phyloP scores from a whole-genome alignment of 1,284 basidiomycete species.

The Malassezia arunalokei region DNA sequence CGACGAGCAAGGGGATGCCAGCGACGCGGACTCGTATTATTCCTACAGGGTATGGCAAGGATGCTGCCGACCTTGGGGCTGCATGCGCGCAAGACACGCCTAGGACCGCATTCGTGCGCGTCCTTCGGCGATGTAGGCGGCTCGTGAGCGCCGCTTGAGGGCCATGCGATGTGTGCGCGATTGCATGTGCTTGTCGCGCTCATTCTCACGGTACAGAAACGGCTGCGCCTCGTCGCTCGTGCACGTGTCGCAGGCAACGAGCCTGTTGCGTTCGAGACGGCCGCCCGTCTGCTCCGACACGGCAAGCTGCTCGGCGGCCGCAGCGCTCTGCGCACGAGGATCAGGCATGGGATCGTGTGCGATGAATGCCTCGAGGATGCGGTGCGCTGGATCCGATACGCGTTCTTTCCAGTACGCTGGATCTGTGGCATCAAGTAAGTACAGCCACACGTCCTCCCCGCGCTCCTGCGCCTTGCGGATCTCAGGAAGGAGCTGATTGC shows the following conservation, averaged over 20 bases:
- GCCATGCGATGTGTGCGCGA: slow-evolving; percentile 16
- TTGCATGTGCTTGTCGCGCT: slow-evolving; percentile 53
- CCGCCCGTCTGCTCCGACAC: slow-evolving; percentile 12
- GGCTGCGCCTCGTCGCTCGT: slow-evolving; percentile 57
- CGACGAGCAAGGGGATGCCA: no score
- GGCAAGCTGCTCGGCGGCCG: slow-evolving; percentile 48
- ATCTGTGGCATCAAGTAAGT: slow-evolving; percentile 60
- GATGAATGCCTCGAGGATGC: slow-evolving; percentile 53
- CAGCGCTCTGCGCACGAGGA: slow-evolving; percentile 55
- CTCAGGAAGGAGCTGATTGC: slow-evolving; percentile 74
- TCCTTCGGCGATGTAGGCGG: slow-evolving; percentile 7
- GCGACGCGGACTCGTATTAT: no score
- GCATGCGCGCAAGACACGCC: no score
- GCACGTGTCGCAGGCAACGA: slow-evolving; percentile 57
- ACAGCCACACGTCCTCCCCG: slow-evolving; percentile 45
- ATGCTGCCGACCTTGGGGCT: no score
- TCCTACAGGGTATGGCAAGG: no score
- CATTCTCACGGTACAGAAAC: slow-evolving; percentile 61
- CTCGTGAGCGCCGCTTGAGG: slow-evolving; percentile 11
- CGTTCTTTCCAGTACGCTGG: slow-evolving; percentile 52
- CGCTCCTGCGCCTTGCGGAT: slow-evolving; percentile 43
- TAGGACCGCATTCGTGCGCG: background rate
- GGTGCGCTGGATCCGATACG: slow-evolving; percentile 32
- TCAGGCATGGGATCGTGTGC: slow-evolving; percentile 52
- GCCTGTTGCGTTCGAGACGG: slow-evolving; percentile 19